Conservation (phyloP, 768 basidiomycete genomes). For the Boletus patriciae region DNA sequence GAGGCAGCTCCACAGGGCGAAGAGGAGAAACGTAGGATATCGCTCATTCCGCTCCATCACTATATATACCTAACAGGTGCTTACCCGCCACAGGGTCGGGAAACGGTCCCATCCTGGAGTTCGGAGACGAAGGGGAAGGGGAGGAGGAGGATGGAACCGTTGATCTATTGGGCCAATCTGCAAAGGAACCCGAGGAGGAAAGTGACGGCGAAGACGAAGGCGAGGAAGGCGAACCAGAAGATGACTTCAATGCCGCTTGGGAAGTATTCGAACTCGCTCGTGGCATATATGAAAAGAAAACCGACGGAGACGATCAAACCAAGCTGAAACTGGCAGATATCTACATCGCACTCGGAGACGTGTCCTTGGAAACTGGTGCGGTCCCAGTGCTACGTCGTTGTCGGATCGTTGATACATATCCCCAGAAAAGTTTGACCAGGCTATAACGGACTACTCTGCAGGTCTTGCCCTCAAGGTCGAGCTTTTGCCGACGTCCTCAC, state of each 20-base stretch:
- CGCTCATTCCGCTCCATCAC: not conserved
- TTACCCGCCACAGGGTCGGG: conserved; percentile 34
- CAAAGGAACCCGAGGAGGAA: conserved; percentile 50
- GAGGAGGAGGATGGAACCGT: conserved; percentile 59
- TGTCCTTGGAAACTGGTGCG: conserved; percentile 94
- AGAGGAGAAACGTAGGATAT: conserved; percentile 37
- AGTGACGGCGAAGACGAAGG: conserved; percentile 56
- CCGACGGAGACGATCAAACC: conserved; percentile 54
- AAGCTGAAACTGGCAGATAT: conserved; percentile 88
- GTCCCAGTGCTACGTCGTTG: not conserved
- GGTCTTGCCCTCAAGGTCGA: conserved; percentile 71
- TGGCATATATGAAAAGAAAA: conserved; percentile 74
- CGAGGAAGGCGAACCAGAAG: conserved; percentile 82
- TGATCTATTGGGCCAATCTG: conserved; percentile 63
- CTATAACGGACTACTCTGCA: conserved; percentile 81
- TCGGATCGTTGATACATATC: not conserved
- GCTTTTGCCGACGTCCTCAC: conserved; percentile 81
- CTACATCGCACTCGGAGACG: conserved; percentile 88
- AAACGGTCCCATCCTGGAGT: conserved; percentile 67
- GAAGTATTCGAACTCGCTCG: conserved; percentile 95
- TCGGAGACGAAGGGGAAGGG: conserved; percentile 76
- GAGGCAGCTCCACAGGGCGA: conserved; percentile 49
- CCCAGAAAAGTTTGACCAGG: conserved; percentile 94
- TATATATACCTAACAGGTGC: not conserved
- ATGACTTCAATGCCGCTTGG: conserved; percentile 98